Evolutionary conservation across 139 green algal species (phyloP).

Genomic region (Dunaliella primolecta): DNA sequence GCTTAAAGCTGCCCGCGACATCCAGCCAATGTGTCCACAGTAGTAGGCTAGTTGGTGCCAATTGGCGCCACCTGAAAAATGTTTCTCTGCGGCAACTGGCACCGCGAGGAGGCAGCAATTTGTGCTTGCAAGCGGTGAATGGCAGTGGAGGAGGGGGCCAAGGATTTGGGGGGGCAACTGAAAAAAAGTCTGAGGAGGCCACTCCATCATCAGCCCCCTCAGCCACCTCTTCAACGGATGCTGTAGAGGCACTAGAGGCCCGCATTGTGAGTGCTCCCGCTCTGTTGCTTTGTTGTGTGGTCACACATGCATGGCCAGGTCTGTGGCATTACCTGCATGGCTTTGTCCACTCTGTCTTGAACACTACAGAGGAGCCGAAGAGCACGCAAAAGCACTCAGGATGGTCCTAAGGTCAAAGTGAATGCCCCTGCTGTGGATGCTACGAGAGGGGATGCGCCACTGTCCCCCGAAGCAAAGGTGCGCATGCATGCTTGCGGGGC

Average conservation of each 20-base stretch:
- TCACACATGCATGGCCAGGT: conserved; percentile 4
- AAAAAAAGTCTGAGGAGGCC: neutral
- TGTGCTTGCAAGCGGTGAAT: too few species aligned
- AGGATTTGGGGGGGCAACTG: neutral
- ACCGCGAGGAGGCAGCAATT: too few species aligned
- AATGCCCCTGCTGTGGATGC: neutral
- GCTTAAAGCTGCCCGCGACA: too few species aligned
- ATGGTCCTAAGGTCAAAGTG: neutral
- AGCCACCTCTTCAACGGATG: neutral
- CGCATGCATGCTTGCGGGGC: too few species aligned
- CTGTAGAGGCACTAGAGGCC: conserved; percentile 6
- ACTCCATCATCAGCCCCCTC: neutral
- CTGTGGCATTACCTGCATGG: too few species aligned
- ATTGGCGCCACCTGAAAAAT: too few species aligned
- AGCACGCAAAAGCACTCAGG: neutral
- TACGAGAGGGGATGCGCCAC: neutral
- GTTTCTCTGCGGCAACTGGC: too few species aligned
- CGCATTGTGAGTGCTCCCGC: neutral
- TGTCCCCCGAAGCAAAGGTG: neutral
- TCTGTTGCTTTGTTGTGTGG: neutral
- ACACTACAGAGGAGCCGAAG: neutral
- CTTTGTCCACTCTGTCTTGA: too few species aligned
- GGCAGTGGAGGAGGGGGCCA: neutral
- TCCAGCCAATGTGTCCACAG: too few species aligned
- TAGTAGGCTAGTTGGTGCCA: too few species aligned